Base-by-base conservation (phyloP, 768 basidiomycete species). In the Amanita inopinata region DNA sequence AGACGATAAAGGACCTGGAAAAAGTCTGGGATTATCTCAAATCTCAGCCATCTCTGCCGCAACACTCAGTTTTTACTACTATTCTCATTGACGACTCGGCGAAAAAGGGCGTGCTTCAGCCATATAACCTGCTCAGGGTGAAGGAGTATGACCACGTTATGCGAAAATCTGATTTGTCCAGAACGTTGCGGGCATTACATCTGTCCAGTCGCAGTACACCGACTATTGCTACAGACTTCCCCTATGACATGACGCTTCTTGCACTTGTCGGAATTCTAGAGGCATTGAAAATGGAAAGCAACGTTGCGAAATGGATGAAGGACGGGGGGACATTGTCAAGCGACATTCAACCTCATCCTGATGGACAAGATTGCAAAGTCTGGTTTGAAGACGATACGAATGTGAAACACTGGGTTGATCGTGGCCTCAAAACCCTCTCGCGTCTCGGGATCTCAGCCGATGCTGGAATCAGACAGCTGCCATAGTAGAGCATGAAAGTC, bases 91-190 rank as follows among this genome's bases (percentile, higher is more conserved):
- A 75, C 48, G 74, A 76, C 51, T 74, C 73, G 2, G 80, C 69
- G 0, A 59, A 62, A n/a, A 76, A 75, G 49, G 74, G 70, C 0
- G 68, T 61, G 22, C 64, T 82, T n/a, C 87, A 91, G 54, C 87
- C 87, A 0, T 83, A 73, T 62, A 91, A 86, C 54, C 87, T 90
- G 53, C 61, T 90, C 18, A 83, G 80, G 52, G 70, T 90, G 48
- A 67, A 62, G 5, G 86, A 88, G 53, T 90, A 88, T 55, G 63
- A 67, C 11, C 60, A 56, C 1, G 49, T 59, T 6, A 62, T 60
- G 53, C 70, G 81, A 11, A 47, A 38, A 14, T 32, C 33, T 1
- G 63, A 64, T 46, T 37, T 62, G 12, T 12, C 39, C 6, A 18
- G 8, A 2, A 19, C 39, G 17, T n/a, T 31, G 6, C 3, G 14